Conservation (phyloP, 768 basidiomycete genomes). For the Amanita thiersii region DNA sequence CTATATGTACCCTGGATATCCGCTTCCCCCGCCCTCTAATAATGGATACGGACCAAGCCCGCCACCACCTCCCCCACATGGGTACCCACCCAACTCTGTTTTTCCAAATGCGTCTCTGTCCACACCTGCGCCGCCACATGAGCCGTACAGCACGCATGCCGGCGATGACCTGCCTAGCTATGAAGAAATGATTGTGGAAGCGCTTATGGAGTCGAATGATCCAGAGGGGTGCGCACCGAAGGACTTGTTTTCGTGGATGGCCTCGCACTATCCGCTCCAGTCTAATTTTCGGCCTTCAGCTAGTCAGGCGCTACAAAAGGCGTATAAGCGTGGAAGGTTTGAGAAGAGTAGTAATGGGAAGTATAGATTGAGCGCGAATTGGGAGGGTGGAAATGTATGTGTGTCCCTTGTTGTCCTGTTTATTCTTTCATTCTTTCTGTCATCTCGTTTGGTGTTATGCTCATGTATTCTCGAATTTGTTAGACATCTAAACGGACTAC, state of each 20-base stretch:
- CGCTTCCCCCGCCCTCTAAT: slow-evolving; percentile 18
- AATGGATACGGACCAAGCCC: slow-evolving; percentile 16
- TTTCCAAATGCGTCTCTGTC: slow-evolving; percentile 3
- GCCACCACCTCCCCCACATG: slow-evolving; percentile 10
- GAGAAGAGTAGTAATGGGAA: slow-evolving; percentile 68
- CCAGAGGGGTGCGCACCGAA: slow-evolving; percentile 79
- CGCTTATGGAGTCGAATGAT: slow-evolving; percentile 56
- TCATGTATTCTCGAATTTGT: background rate
- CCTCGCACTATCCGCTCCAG: slow-evolving; percentile 70
- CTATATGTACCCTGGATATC: slow-evolving; percentile 23
- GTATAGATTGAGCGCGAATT: slow-evolving; percentile 66
- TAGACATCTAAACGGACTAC: slow-evolving; percentile 75
- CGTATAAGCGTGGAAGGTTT: slow-evolving; percentile 72
- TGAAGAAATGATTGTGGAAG: slow-evolving; percentile 88
- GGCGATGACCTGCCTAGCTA: slow-evolving; percentile 70
- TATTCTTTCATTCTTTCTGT: slow-evolving; percentile 1
- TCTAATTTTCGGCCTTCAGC: slow-evolving; percentile 88
- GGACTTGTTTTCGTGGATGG: slow-evolving; percentile 80
- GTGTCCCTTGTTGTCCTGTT: slow-evolving; percentile 4
- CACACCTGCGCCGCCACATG: slow-evolving; percentile 14
- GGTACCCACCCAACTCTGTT: slow-evolving; percentile 9
- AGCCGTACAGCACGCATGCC: slow-evolving; percentile 11
- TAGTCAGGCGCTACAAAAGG: slow-evolving; percentile 84
- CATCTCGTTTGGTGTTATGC: background rate
- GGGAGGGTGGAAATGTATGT: slow-evolving; percentile 79